phyloP scores from a whole-genome alignment of 305 asterid species.

The Fraxinus albicans region DNA sequence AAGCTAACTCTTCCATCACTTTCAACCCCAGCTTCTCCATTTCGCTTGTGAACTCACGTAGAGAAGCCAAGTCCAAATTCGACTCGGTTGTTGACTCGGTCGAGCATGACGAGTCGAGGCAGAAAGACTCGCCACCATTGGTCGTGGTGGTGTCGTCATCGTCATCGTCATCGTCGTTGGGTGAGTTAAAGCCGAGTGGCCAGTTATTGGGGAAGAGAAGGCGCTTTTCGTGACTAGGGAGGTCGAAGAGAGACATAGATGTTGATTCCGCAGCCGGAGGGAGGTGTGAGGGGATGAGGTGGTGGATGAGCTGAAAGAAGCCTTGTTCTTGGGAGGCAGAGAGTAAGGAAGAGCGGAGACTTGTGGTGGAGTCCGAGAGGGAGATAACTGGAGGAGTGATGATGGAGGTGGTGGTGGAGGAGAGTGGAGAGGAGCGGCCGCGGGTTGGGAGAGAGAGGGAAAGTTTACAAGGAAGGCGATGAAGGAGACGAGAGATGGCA shows the following conservation, averaged over 20 bases:
- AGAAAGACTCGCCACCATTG: constrained; percentile 42
- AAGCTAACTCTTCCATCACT: constrained; percentile 47
- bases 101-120: constrained; percentile 38
- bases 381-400: constrained; percentile 24
- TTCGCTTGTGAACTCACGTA: constrained; percentile 44
- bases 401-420: constrained; percentile 26
- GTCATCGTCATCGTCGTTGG: constrained; percentile 28
- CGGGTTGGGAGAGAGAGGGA: constrained; percentile 47
- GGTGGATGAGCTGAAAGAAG: constrained; percentile 65
- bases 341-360: constrained; percentile 39
- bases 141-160: constrained; percentile 15
- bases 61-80: constrained; percentile 29
- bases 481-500: constrained; percentile 58
- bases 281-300: constrained; percentile 43
- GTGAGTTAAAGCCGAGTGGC: constrained; percentile 63
- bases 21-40: constrained; percentile 58
- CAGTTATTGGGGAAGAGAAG: constrained; percentile 51
- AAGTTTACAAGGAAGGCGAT: constrained; percentile 59
- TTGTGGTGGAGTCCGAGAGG: constrained; percentile 28
- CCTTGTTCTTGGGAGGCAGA: constrained; percentile 57
- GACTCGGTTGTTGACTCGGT: constrained; percentile 36
- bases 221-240: constrained; percentile 39
- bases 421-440: constrained; percentile 20
- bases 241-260: constrained; percentile 46
- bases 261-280: constrained; percentile 44